phyloP scores from a whole-genome alignment of 2,329 filamentous ascomycete species.

The Phialophora macrospora region DNA sequence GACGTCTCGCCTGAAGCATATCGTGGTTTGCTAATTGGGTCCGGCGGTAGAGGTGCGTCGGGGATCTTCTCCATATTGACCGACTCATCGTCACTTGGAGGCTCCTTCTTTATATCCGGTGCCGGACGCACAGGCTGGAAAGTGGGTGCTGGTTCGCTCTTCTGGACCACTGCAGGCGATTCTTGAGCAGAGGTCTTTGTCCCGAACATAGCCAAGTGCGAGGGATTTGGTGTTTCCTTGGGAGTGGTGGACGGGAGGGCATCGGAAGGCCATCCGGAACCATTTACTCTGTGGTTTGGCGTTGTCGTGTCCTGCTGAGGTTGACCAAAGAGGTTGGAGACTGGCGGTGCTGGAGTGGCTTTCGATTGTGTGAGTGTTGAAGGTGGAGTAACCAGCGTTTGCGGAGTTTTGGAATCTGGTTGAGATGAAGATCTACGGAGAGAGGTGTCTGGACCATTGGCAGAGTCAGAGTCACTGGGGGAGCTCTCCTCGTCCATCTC shows the following conservation, averaged over 20 bases:
- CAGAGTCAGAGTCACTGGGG: conserved; percentile 25
- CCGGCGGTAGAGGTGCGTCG: conserved; percentile 53
- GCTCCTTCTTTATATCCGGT: conserved; percentile 45
- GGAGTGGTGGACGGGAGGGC: conserved; percentile 37
- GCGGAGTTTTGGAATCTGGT: conserved; percentile 20
- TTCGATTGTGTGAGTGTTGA: conserved; percentile 37
- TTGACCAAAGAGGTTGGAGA: conserved; percentile 45
- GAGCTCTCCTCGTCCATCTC: conserved; percentile 39
- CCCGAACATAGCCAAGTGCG: conserved; percentile 43
- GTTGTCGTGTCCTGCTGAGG: conserved; percentile 39
- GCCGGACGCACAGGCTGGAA: conserved; percentile 36
- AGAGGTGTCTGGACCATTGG: conserved; percentile 25
- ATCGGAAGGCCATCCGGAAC: conserved; percentile 40
- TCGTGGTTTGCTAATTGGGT: conserved; percentile 52
- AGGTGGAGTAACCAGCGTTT: conserved; percentile 37
- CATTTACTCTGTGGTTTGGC: conserved; percentile 41
- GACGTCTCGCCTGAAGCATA: conserved; percentile 57
- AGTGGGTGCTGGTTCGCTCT: conserved; percentile 40
- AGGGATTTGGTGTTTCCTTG: conserved; percentile 40
- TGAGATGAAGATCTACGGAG: conserved; percentile 16
- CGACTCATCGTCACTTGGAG: conserved; percentile 41
- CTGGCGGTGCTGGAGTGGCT: conserved; percentile 41
- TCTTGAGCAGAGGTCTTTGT: conserved; percentile 40
- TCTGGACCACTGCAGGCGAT: conserved; percentile 41
- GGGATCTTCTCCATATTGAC: conserved; percentile 43